Conservation (phyloP, 805 yeast genomes). For the Candida koratica region DNA sequence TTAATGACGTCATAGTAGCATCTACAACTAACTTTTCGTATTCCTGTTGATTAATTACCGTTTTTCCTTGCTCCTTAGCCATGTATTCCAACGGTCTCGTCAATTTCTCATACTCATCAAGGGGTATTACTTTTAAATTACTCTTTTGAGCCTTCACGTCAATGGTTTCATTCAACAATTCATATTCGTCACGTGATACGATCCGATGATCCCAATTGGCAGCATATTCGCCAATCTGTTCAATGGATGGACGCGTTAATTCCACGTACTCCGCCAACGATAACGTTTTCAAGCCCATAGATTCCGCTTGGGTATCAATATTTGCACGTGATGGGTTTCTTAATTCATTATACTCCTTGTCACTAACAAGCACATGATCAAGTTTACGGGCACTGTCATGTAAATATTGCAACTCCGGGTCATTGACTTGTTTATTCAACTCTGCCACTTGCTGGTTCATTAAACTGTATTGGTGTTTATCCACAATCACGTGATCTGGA, state of each 20-base stretch:
- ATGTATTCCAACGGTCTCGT: conserved; percentile 25
- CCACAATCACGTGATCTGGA: conserved; percentile 1
- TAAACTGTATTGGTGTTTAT: not conserved
- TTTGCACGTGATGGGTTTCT: conserved; percentile 1
- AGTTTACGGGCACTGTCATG: conserved; percentile 18
- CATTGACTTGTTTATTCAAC: not conserved
- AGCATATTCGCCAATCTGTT: conserved; percentile 16
- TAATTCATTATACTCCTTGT: conserved; percentile 12
- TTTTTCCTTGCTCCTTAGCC: conserved; percentile 18
- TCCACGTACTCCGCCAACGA: conserved; percentile 8
- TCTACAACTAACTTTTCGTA: conserved; percentile 30
- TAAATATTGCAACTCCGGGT: conserved; percentile 29
- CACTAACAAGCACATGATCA: not conserved
- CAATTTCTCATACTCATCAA: conserved; percentile 17
- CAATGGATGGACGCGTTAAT: conserved; percentile 12
- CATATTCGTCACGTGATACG: conserved; percentile 15
- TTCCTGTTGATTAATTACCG: conserved; percentile 17
- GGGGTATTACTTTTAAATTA: conserved; percentile 19
- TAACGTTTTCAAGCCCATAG: not conserved
- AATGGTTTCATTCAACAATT: conserved; percentile 6
- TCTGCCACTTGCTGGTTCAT: not conserved
- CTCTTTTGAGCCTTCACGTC: conserved; percentile 23
- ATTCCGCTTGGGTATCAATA: not conserved
- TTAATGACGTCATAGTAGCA: conserved; percentile 28
- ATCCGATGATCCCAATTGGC: conserved; percentile 13